Evolutionary conservation across 306 rosid species (phyloP), one percentile per base, ranked within the genome.

Genomic region (Carpinus viminea): DNA sequence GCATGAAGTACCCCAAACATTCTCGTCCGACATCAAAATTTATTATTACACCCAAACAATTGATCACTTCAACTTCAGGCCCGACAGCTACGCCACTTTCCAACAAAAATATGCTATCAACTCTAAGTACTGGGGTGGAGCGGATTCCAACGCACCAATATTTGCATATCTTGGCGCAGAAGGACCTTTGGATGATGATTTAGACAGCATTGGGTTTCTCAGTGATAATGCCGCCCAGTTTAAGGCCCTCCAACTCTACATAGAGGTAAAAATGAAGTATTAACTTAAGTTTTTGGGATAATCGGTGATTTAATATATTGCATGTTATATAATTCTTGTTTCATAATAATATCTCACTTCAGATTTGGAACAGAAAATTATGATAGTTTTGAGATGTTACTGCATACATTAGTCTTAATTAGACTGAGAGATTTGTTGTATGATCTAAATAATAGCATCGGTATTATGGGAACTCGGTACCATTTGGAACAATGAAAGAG

Each of bases 121-220:
- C 68, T 85, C 36, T 2, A 85, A 73, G 83, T 46, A 73, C 10
- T 89, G 88, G 91, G 74, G 78, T 72, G 88, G 89, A 28, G 50
- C 85, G 18, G 31, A 76, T 55, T 66, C 90, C n/a, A 68, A 51
- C 38, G 79, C 90, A 51, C 87, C 93, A 41, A 84, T 89, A 17
- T 84, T 89, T 48, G 91, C 85, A 12, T 90, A 24, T 72, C 34
- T 90, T 4, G 92, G 95, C 6, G 87, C 80, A 2, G 92, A 90
- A 80, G 71, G 0, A 1, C n/a, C 87, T 0, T 10, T 88, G 5
- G 86, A 85, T 31, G 3, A 8, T 1, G 83, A 79, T 38, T 12
- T 83, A 9, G 0, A 15, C 1, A 2, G 0, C 34, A 12, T 75
- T 3, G 88, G 90, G 0, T 72, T 90, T 76, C 87, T 78, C 51